phyloP scores from a whole-genome alignment of 176 grass and related monocot species.

The Zea mays region Zm-B73-REFERENCE-NAM-5.0 NC_050097.1:219316501-219317000 shows the following conservation, averaged over 20 bases:
- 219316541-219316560: conserved; percentile 3
- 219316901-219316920: conserved; percentile 11
- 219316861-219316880: neutral
- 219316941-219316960: conserved; percentile 14
- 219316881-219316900: conserved; percentile 13
- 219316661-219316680: no score
- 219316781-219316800: conserved; percentile 2
- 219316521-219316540: conserved; percentile 1
- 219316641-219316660: conserved; percentile 56
- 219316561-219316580: conserved; percentile 12
- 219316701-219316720: conserved; percentile 90
- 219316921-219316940: neutral
- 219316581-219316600: conserved; percentile 36
- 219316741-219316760: conserved; percentile 73
- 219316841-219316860: neutral
- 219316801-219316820: neutral
- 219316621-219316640: conserved; percentile 83
- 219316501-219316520: neutral
- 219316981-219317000: conserved; percentile 16
- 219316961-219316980: neutral
- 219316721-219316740: conserved; percentile 87
- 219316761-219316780: neutral
- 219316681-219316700: conserved; percentile 60
- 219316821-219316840: neutral
- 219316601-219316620: conserved; percentile 26